Evolutionary conservation across 768 basidiomycete genomes (phyloP), one percentile per base, ranked within the genome.

Genomic region (Thelephora aurantiotincta): DNA sequence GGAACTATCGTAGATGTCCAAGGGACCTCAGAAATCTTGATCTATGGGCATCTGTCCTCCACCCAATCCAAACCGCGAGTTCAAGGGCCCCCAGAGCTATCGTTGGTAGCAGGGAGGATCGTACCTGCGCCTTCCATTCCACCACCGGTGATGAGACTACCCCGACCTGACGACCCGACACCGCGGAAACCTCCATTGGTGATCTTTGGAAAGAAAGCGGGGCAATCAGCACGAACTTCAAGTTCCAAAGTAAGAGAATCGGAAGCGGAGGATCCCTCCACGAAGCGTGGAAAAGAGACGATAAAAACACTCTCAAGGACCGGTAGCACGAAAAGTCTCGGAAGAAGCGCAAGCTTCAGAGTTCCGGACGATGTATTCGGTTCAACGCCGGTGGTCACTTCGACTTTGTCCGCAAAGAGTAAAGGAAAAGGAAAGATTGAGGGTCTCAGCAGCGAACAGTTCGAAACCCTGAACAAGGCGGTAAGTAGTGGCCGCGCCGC

Each of bases 81-180:
- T 2, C 18, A 35, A 42, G 45, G 60, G 30, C 38, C 55, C 1
- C 61, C 60, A 1, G 44, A 50, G 35, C 57, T 82, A 18, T 63
- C 66, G 26, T 65, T 83, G 43, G 55, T 66, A 14, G 82, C 82
- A 6, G 80, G 75, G 0, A 74, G 79, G 35, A 69, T 84, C 50
- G 66, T 70, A 7, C 58, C 72, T 54, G 57, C 60, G 13, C 65
- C 70, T 42, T 67, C 65, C 26, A 30, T 30, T 1, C 55, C 55
- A 5, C 52, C 60, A 33, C 55, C 61, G 13, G 59, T 69, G 9
- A 46, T 51, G 22, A 66, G 73, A 5, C 58, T 66, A 0, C 80
- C 80, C 3, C 69, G 85, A 33, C 85, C 85, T 0, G 85, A 88
- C 51, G 85, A 88, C 51, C 85, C 83, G 0, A 84, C 78, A 5